Evolutionary conservation across 2,329 filamentous ascomycete species (phyloP), one percentile per base, ranked within the genome.

Genomic region (Aureobasidium sp.): DNA sequence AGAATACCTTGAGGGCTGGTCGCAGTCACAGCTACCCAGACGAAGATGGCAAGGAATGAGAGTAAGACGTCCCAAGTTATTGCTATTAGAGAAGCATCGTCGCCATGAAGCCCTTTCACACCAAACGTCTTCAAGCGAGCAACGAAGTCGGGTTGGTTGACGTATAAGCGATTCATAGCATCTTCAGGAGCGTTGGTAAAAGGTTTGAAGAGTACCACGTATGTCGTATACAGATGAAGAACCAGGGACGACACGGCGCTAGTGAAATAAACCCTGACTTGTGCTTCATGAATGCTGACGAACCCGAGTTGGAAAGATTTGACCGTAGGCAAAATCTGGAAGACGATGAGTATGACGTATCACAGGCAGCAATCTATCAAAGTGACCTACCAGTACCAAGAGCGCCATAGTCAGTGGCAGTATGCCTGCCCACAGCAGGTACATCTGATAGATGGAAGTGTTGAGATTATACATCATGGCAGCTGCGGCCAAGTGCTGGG

Each of bases 1-100:
- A 54, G n/a, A 56, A 83, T 75, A 8, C 75, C 69, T n/a, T 68
- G 65, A 0, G 75, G 69, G 58, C 79, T 73, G 4, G 77, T 67
- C 17, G 74, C 72, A 25, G 79, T 70, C 1, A 76, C 70, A 39
- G 78, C 78, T n/a, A 76, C 74, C 80, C 80, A 84, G 2, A 76
- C 55, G 1, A 78, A 74, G n/a, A 82, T 63, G 55, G 74, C 77
- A n/a, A 79, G 56, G 2, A 71, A 70, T 21, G 74, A 78, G 24
- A 82, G 68, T 14, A 84, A 62, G 1, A 80, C 79, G 63, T 84
- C 81, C 63, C 74, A 75, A 6, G 75, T 77, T 0, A 76, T 76
- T 16, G 73, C 75, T 17, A 74, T 74, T 14, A 84, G 74, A 7
- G 74, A 75, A 1, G 81, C 81, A 60, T 84, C 79, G 49, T 77